Conservation (phyloP, 2,329 filamentous ascomycete species). For the Exophiala aquamarina region DNA sequence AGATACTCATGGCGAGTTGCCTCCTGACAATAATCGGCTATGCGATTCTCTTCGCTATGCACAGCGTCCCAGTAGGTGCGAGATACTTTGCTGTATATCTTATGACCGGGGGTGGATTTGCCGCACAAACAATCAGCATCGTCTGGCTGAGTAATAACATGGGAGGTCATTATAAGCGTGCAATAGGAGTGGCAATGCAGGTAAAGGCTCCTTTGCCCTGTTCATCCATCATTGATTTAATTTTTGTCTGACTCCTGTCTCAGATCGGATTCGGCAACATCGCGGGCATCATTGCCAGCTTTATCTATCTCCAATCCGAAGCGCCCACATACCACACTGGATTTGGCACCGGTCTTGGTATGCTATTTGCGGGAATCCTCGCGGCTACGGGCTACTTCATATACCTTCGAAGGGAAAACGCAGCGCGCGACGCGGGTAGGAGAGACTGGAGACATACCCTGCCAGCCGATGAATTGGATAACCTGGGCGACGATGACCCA, state of each 20-base stretch:
- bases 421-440: slow-evolving; percentile 28
- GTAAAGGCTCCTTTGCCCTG: no score
- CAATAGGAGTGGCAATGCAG: slow-evolving; percentile 28
- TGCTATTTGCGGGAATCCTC: slow-evolving; percentile 35
- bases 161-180: slow-evolving; percentile 30
- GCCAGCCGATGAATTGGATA: slow-evolving; percentile 27
- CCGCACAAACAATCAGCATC: slow-evolving; percentile 28
- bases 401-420: slow-evolving; percentile 35
- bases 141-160: slow-evolving; percentile 33
- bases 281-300: slow-evolving; percentile 36
- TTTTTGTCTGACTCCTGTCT: no score
- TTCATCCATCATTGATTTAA: no score
- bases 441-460: slow-evolving; percentile 28
- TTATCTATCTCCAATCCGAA: slow-evolving; percentile 38
- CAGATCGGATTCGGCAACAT: slow-evolving; percentile 32
- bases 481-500: slow-evolving; percentile 37
- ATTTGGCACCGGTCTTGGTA: slow-evolving; percentile 36
- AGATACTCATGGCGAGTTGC: slow-evolving; percentile 35
- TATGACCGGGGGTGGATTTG: slow-evolving; percentile 31
- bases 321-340: slow-evolving; percentile 38
- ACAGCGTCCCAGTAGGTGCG: slow-evolving; percentile 21
- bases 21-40: slow-evolving; percentile 34
- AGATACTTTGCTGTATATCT: slow-evolving; percentile 31
- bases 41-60: slow-evolving; percentile 31
- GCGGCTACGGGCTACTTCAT: slow-evolving; percentile 33